These are phyloP conservation scores for Solanum gandarillasii DNA, from an alignment of 257 asterid species.

Conservation along the genomic window DNA sequence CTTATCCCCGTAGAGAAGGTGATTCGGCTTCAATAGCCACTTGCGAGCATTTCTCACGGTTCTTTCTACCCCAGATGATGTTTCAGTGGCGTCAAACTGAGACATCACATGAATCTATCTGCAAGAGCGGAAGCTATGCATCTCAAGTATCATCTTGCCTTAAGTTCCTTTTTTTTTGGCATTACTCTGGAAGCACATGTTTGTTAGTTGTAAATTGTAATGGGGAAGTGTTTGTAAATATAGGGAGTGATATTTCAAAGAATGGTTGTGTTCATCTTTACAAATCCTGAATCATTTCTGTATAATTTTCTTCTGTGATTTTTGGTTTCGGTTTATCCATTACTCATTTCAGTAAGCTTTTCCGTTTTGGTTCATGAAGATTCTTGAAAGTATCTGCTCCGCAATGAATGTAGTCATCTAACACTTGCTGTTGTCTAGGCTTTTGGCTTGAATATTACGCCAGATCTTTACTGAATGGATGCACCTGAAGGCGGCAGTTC, in stretches of 20 bases:
- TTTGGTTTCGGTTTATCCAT: not conserved
- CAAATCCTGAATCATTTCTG: not conserved
- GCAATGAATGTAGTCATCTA: not conserved
- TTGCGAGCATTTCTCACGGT: slow-evolving; percentile 42
- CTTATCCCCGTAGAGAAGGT: not conserved
- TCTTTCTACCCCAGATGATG: slow-evolving; percentile 45
- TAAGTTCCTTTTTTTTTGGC: not conserved
- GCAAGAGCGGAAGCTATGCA: not conserved
- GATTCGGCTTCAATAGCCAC: slow-evolving; percentile 14
- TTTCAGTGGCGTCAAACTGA: not conserved
- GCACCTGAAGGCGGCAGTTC: not conserved
- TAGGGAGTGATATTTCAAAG: not conserved
- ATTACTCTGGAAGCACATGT: not conserved
- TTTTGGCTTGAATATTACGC: not conserved
- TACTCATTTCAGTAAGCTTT: not conserved
- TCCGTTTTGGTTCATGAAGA: not conserved
- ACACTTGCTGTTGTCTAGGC: not conserved
- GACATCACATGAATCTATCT: not conserved
- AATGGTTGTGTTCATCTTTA: fast-evolving
- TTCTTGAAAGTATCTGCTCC: not conserved
- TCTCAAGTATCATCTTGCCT: not conserved
- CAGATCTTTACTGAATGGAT: not conserved
- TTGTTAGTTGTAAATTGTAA: not conserved
- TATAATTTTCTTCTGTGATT: not conserved
- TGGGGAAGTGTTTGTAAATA: not conserved